Percentiles rank a stretch among this genome's conserved stretches.
Evolutionary conservation across 1,284 basidiomycete genomes (phyloP).

Genomic region (Ganoderma leucocontextum): DNA sequence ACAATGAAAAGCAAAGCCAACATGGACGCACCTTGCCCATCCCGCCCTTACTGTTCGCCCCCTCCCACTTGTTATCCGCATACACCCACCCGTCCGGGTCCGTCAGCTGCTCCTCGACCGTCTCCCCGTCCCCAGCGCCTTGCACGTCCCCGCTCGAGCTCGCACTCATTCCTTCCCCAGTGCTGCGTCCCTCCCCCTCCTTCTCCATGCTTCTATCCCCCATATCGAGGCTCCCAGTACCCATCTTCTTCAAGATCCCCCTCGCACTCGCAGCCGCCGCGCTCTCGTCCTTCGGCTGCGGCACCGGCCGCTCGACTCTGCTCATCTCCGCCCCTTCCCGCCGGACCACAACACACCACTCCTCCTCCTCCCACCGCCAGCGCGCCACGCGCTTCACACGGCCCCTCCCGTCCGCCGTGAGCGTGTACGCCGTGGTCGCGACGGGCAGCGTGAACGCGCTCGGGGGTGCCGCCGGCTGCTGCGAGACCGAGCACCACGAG

Average conservation of each 20-base stretch:
- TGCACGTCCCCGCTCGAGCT: constrained; percentile 37
- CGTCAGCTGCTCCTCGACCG: constrained; percentile 62
- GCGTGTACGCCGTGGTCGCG: constrained; percentile 61
- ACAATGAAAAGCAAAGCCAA: not conserved
- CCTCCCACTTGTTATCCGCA: constrained; percentile 97
- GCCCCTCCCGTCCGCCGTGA: constrained; percentile 54
- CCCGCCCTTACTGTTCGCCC: constrained; percentile 76
- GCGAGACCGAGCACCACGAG: constrained; percentile 79
- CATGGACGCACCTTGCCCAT: constrained; percentile 74
- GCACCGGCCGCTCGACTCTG: constrained; percentile 68
- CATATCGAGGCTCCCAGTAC: constrained; percentile 46
- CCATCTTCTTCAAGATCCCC: constrained; percentile 57
- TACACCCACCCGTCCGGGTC: constrained; percentile 95
- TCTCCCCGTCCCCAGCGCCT: constrained; percentile 38
- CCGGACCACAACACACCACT: constrained; percentile 81
- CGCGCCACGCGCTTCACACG: constrained; percentile 75
- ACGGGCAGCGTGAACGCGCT: constrained; percentile 66
- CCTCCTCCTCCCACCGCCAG: constrained; percentile 89
- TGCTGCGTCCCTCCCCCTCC: constrained; percentile 30
- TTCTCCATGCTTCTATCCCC: constrained; percentile 39
- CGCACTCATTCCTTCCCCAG: constrained; percentile 25
- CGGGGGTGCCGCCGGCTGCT: constrained; percentile 69
- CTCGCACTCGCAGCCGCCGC: constrained; percentile 43
- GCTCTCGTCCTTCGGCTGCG: constrained; percentile 58
- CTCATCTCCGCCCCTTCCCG: constrained; percentile 57